Evolutionary conservation across 352 stramenopile species (phyloP), one percentile per base, ranked within the genome.

Genomic region (Globisporangium yorkense): DNA sequence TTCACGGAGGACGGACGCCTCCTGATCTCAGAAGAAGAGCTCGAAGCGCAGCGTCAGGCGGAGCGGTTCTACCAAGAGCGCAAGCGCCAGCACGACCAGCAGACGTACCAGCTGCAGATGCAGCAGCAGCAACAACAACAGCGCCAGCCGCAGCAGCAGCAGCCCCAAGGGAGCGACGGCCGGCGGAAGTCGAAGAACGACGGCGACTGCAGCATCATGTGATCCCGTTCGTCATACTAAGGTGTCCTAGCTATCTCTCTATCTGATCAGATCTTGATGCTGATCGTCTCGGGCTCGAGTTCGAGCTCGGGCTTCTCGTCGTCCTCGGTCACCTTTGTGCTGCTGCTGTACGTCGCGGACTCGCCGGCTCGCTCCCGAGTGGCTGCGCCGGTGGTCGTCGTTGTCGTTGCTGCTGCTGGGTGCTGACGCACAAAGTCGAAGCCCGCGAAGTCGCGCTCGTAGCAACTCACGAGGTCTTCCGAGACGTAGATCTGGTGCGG

Each of bases 401-500:
- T 20, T 16, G 21, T 18, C 41, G 41, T 24, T 21, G 5, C 2
- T 24, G 43, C 45, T 51, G 47, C 44, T 15, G 54, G 18, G 18
- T 55, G 31, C 56, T 70, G 71, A 2, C 83, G 77, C 39, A 92
- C 81, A 57, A 87, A 95, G 57, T 95, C 85, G 61, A 87, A 95
- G 15, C 85, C 85, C 4, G 78, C 78, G 68, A 95, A 95, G 57
- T 93, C 85, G 3, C 78, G 77, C 37, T 88, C 80, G 63, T 89
- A 85, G 37, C 75, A 79, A 15, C 72, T 80, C 20, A 71, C 69
- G 29, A 88, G 61, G 39, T 89, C 82, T 12, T 88, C 74, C 0
- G 79, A 75, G 13, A 87, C 77, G 66, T 92, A 88, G 27, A 95
- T 86, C 40, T 85, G 64, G 56, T 95, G 85, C 39, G 85, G 80